Evolutionary conservation across 2,329 filamentous ascomycete genomes (phyloP).

Genomic region (Talaromyces sp.): DNA sequence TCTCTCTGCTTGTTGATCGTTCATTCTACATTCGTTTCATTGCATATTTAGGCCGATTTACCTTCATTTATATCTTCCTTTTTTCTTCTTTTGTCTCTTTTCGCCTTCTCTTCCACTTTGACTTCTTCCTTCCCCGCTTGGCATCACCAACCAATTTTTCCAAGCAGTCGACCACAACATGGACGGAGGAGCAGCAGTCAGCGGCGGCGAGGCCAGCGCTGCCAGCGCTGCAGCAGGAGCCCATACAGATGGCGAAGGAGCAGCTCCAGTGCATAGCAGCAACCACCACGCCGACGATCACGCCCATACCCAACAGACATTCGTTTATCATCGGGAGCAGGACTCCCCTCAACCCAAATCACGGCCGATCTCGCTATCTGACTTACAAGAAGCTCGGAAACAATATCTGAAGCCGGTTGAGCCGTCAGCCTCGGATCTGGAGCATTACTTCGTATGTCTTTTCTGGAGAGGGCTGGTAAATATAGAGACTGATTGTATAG

Average conservation of each 20-base stretch:
- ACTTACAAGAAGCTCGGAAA: slow-evolving; percentile 26
- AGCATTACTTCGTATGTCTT: slow-evolving; percentile 57
- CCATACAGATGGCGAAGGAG: slow-evolving; percentile 15
- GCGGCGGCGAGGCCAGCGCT: slow-evolving; percentile 18
- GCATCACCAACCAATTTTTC: background rate
- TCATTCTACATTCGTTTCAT: slow-evolving; percentile 3
- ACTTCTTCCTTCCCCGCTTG: background rate
- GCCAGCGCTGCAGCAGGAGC: slow-evolving; percentile 6
- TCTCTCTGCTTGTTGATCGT: background rate
- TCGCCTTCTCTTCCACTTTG: background rate
- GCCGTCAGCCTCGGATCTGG: slow-evolving; percentile 43
- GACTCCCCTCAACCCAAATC: slow-evolving; percentile 24
- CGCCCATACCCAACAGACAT: slow-evolving; percentile 17
- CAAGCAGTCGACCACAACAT: slow-evolving; percentile 4
- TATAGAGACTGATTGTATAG: slow-evolving; percentile 24
- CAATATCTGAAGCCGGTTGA: slow-evolving; percentile 2
- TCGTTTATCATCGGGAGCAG: slow-evolving; percentile 24
- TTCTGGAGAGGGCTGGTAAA: no score
- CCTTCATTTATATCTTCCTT: background rate
- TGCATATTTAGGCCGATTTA: background rate
- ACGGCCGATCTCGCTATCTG: slow-evolving; percentile 33
- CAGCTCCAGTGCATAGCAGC: slow-evolving; percentile 23
- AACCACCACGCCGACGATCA: slow-evolving; percentile 18
- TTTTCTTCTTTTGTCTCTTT: background rate
- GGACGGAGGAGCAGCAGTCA: slow-evolving; percentile 16